Percentiles rank a stretch among this genome's conserved stretches.
Evolutionary conservation across 352 stramenopile genomes (phyloP).

Genomic region (Discostella stelligera): DNA sequence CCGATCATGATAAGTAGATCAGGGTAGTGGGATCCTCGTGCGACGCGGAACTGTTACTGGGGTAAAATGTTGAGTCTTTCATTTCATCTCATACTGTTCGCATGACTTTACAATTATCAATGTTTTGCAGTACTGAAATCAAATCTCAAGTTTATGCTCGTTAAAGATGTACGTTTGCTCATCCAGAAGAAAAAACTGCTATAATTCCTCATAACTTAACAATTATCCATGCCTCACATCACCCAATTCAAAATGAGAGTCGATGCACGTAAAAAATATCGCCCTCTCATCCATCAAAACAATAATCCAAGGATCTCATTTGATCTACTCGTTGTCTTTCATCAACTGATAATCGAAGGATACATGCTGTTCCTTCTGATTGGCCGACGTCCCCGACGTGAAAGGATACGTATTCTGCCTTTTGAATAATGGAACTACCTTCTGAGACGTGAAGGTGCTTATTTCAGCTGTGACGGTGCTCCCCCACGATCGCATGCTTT

Average conservation of each 20-base stretch:
- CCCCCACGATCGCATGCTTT: slow-evolving; percentile 15
- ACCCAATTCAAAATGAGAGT: background rate
- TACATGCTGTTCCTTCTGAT: slow-evolving; percentile 8
- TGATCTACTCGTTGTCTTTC: slow-evolving; percentile 16
- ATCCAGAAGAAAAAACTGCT: no score
- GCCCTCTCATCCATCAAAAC: background rate
- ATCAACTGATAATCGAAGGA: slow-evolving; percentile 38
- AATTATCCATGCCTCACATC: background rate
- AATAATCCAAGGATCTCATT: background rate
- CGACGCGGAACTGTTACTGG: no score
- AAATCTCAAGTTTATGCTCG: no score
- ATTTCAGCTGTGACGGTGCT: slow-evolving; percentile 16
- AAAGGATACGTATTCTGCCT: slow-evolving; percentile 14
- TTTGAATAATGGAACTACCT: slow-evolving; percentile 12
- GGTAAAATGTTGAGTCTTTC: no score
- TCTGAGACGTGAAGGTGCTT: slow-evolving; percentile 13
- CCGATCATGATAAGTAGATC: no score
- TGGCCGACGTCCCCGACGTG: background rate
- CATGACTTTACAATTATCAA: no score
- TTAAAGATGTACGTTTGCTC: no score
- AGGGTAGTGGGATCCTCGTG: no score
- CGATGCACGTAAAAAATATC: background rate
- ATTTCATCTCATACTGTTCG: no score
- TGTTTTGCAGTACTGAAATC: no score
- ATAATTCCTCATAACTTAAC: no score